Conservation (phyloP, 768 basidiomycete genomes). For the Boletus rubroflammeus region DNA sequence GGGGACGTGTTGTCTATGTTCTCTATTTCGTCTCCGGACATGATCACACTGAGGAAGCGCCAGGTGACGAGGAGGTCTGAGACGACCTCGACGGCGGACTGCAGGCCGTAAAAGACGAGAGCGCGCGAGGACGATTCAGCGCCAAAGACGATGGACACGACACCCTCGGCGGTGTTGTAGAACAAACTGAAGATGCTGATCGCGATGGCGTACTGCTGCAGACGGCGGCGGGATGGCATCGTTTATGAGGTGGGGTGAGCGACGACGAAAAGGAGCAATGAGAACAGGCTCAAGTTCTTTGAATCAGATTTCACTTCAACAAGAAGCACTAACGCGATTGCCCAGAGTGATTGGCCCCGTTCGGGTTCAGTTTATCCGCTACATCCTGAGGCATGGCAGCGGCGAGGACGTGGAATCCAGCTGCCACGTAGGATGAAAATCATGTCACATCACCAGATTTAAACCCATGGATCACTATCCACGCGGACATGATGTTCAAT, state of each 20-base stretch:
- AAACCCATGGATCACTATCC: not conserved
- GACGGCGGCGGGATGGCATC: slow-evolving; percentile 18
- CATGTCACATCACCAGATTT: not conserved
- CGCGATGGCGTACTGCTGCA: slow-evolving; percentile 37
- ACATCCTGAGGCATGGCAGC: not conserved
- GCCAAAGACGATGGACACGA: slow-evolving; percentile 42
- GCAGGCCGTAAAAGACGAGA: slow-evolving; percentile 47
- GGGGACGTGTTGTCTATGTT: not conserved
- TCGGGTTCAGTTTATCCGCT: not conserved
- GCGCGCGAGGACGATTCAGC: slow-evolving; percentile 42
- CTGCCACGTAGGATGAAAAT: not conserved
- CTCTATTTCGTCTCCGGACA: slow-evolving; percentile 32
- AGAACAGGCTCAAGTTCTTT: not conserved
- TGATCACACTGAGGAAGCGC: slow-evolving; percentile 37
- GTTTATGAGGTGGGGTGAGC: not conserved
- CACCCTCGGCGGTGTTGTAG: slow-evolving; percentile 40
- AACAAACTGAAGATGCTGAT: slow-evolving; percentile 42
- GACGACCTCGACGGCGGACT: slow-evolving; percentile 45
- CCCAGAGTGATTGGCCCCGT: not conserved
- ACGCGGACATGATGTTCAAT: not conserved
- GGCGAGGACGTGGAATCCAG: not conserved
- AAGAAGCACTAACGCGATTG: not conserved
- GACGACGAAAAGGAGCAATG: not conserved
- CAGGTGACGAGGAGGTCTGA: slow-evolving; percentile 44
- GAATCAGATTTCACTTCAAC: not conserved